Evolutionary conservation across 306 rosid genomes (phyloP).

Genomic region (Rubus idaeus): DNA sequence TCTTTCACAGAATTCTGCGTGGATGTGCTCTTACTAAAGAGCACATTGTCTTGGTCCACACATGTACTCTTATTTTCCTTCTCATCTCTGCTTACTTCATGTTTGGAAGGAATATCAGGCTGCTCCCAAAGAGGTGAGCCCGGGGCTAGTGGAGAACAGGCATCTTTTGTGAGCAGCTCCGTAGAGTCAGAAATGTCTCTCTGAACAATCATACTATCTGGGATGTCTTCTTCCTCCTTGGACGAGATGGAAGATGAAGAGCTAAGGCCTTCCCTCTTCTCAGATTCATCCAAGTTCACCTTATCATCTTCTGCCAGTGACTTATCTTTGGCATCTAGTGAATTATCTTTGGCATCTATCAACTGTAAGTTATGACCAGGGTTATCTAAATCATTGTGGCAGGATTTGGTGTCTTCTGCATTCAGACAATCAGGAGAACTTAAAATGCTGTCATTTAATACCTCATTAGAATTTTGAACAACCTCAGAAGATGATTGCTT

Average conservation of each 20-base stretch:
- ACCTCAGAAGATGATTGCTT: constrained; percentile 16
- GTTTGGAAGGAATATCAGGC: constrained; percentile 25
- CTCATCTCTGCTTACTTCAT: constrained; percentile 14
- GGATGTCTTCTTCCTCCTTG: constrained; percentile 20
- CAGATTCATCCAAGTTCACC: constrained; percentile 21
- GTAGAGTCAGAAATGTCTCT: constrained; percentile 21
- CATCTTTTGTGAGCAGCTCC: constrained; percentile 20
- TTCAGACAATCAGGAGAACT: constrained; percentile 10
- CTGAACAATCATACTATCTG: background rate
- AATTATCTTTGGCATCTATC: constrained; percentile 7
- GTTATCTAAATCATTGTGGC: constrained; percentile 30
- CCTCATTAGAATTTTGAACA: constrained; percentile 24
- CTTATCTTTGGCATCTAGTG: constrained; percentile 11
- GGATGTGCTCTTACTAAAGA: constrained; percentile 10
- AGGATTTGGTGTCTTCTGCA: constrained; percentile 23
- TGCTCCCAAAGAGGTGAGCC: constrained; percentile 27
- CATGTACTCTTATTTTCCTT: constrained; percentile 21
- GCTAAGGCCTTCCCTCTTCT: constrained; percentile 22
- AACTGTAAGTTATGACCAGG: constrained; percentile 21
- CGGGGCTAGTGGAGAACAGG: constrained; percentile 21
- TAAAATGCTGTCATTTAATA: constrained; percentile 9
- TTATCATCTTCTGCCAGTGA: constrained; percentile 24
- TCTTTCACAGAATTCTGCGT: constrained; percentile 27
- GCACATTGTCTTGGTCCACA: constrained; percentile 20
- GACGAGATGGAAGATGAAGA: constrained; percentile 32